A percentile compares a stretch with the other conserved stretches of the same genome.
These are phyloP conservation scores for Colletotrichum magnum DNA, from an alignment of 2,329 filamentous ascomycete genomes.

Conservation along the genomic window DNA sequence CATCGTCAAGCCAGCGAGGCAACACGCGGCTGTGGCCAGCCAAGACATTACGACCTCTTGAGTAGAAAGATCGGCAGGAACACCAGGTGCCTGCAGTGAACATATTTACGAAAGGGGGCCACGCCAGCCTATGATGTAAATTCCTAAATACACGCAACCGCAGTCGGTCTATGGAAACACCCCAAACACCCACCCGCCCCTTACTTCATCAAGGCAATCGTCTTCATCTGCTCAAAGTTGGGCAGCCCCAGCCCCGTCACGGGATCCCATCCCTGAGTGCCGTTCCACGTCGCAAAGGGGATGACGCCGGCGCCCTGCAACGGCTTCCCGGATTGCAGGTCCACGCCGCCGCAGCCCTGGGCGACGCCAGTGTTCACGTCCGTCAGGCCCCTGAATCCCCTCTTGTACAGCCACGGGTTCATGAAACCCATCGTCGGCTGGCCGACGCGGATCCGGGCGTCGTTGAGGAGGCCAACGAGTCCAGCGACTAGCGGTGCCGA, in stretches of 20 bases:
- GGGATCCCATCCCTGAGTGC: conserved; percentile 56
- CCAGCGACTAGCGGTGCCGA: conserved; percentile 74
- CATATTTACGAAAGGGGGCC: conserved; percentile 14
- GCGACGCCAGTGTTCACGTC: conserved; percentile 50
- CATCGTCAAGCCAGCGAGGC: too few species aligned
- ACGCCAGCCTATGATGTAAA: conserved; percentile 9
- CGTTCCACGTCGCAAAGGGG: conserved; percentile 49
- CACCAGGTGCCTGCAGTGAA: neutral
- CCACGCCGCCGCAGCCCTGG: conserved; percentile 44
- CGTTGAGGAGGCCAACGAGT: conserved; percentile 76
- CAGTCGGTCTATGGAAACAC: conserved; percentile 41
- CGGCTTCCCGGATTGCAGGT: conserved; percentile 43
- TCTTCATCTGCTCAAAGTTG: conserved; percentile 51
- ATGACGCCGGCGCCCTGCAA: conserved; percentile 46
- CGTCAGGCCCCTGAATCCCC: conserved; percentile 49
- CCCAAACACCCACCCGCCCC: conserved; percentile 39
- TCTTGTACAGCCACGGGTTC: conserved; percentile 72
- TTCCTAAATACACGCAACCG: conserved; percentile 6
- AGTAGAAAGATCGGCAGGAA: neutral
- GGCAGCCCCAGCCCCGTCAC: conserved; percentile 62
- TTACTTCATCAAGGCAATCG: conserved; percentile 36
- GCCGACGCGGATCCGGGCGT: conserved; percentile 69
- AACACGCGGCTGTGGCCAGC: too few species aligned
- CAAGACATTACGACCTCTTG: too few species aligned
- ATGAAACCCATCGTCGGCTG: conserved; percentile 70